Evolutionary conservation across 2,329 filamentous ascomycete species (phyloP).

Genomic region (Alternaria dauci): DNA sequence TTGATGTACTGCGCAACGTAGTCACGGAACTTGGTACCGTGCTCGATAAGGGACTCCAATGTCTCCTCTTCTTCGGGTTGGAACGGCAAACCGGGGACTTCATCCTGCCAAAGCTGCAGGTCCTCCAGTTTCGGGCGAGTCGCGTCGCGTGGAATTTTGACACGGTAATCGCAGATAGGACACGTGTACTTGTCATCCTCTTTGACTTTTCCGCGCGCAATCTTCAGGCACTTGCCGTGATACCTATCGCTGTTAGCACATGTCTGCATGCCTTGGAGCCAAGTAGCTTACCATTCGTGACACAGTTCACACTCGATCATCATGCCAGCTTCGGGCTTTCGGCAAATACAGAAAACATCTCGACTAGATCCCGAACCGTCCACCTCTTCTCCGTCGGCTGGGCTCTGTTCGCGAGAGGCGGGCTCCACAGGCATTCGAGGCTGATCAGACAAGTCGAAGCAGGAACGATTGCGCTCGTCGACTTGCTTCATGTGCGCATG

Average conservation of each 20-base stretch:
- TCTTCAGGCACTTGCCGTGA: slow-evolving; percentile 97
- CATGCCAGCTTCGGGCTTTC: slow-evolving; percentile 92
- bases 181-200: slow-evolving; percentile 99
- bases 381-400: slow-evolving; percentile 58
- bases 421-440: slow-evolving; percentile 91
- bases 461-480: slow-evolving; percentile 84
- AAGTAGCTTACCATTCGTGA: slow-evolving; percentile 82
- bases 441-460: slow-evolving; percentile 90
- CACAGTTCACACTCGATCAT: slow-evolving; percentile 99
- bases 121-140: slow-evolving; percentile 95
- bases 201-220: slow-evolving; percentile 96
- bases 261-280: not conserved
- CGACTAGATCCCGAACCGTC: slow-evolving; percentile 61
- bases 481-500: slow-evolving; percentile 95
- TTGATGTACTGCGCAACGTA: slow-evolving; percentile 84
- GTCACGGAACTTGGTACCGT: slow-evolving; percentile 82
- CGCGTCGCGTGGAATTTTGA: slow-evolving; percentile 95
- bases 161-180: slow-evolving; percentile 95
- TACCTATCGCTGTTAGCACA: slow-evolving; percentile 69
- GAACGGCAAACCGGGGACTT: slow-evolving; percentile 83
- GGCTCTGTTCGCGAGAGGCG: slow-evolving; percentile 81
- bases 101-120: slow-evolving; percentile 81
- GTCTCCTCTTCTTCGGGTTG: slow-evolving; percentile 94
- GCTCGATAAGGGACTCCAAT: slow-evolving; percentile 83
- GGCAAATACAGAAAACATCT: slow-evolving; percentile 97